Evolutionary conservation across 2,329 filamentous ascomycete genomes (phyloP), one percentile per base, ranked within the genome.

Genomic region (Hypoxylon sp.): DNA sequence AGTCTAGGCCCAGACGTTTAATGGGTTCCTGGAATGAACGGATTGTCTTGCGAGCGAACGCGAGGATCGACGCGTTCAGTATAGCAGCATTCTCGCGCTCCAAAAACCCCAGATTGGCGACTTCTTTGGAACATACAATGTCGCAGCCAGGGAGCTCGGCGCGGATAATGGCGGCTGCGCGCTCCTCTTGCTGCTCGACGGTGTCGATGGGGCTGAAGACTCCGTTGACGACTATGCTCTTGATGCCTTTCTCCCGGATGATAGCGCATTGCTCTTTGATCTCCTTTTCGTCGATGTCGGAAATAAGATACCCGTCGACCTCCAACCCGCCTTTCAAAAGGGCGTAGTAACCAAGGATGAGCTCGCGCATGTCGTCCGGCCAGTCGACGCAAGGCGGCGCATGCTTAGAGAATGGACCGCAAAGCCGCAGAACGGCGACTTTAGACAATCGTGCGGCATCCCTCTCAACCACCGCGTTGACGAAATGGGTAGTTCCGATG

Each of bases 11-110:
- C 2, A 90, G 76, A 1, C 80, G 79, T 43, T 77, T 76, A 46
- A 90, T 82, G 0, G 88, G 84, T 38, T 80, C 79, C 23, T 84
- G 80, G 69, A 91, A 90, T 0, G 84, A 83, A 9, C 78, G 79
- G 65, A 90, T 89, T 0, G 87, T 90, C 68, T 81, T 81, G 14
- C 82, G 80, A 0, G 87, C 88, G 72, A 89, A 89, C 0, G 81
- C 75, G 10, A 90, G 78, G 34, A 91, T 88, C 1, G 87, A 84
- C 0, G 88, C 89, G 69, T 91, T 91, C 19, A 91, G 79, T 17
- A 91, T 88, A 1, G 87, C 84, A 0, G 89, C 88, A 72, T 91
- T 91, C 75, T 91, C 89, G 38, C 89, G 82, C 76, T 90, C 88
- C 6, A 90, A 77, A 58, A 89, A 87, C 41, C 80, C 86, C 10